A percentile compares a stretch with the other conserved stretches of the same genome.
phyloP scores from a whole-genome alignment of 106 monocot genomes.

The Dendrobium chrysotoxum region DNA sequence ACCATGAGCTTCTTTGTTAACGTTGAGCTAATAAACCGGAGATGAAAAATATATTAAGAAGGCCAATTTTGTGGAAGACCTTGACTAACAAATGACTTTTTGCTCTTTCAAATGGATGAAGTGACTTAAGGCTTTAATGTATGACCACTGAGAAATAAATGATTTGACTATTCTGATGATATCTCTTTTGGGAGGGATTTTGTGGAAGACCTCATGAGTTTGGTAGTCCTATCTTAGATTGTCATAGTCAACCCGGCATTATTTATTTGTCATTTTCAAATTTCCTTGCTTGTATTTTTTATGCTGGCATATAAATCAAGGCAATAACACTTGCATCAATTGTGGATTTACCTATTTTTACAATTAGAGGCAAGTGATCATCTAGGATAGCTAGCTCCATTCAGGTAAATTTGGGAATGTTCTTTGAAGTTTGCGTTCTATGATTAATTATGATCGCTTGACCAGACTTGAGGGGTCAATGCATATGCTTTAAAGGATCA shows the following conservation, averaged over 20 bases:
- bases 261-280: background rate
- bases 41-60: background rate
- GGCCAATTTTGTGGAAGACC: background rate
- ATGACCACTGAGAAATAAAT: background rate
- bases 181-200: background rate
- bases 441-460: too few species aligned
- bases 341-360: background rate
- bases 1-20: background rate
- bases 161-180: background rate
- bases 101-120: background rate
- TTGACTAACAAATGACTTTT: background rate
- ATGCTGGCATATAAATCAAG: background rate
- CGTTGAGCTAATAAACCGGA: background rate
- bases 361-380: background rate
- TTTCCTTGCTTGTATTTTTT: background rate
- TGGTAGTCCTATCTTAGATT: background rate
- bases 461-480: background rate
- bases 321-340: background rate
- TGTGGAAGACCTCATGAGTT: background rate
- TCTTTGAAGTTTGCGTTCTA: background rate
- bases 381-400: background rate
- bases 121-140: background rate
- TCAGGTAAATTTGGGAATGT: background rate
- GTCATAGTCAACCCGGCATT: background rate
- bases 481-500: background rate